Evolutionary conservation across 2,329 filamentous ascomycete genomes (phyloP).

Genomic region (Xylariaceae sp.): DNA sequence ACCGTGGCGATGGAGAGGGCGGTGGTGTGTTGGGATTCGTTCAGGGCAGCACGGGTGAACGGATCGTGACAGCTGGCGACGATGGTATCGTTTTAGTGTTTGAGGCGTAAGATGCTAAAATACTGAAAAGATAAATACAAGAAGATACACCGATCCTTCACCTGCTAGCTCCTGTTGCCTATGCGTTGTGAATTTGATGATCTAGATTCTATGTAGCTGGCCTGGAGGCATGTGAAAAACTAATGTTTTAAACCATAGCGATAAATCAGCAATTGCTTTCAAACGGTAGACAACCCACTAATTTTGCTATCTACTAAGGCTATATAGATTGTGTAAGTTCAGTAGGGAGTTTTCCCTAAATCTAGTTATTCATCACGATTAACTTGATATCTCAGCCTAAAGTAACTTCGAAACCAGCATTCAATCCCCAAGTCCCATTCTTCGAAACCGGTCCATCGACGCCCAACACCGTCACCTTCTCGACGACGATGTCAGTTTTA

Average conservation of each 20-base stretch:
- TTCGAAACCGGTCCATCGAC: conserved; percentile 12
- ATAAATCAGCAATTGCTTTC: not conserved
- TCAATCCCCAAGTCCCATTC: conserved; percentile 18
- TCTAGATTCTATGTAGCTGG: not conserved
- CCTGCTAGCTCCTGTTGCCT: not conserved
- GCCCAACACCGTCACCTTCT: conserved; percentile 19
- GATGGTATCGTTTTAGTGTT: conserved; percentile 68
- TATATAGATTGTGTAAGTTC: not conserved
- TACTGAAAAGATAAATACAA: not conserved
- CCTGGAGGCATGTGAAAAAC: no score
- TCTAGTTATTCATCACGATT: not conserved
- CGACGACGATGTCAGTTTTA: conserved; percentile 18
- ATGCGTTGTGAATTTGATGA: not conserved
- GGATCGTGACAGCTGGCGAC: conserved; percentile 85
- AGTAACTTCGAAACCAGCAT: conserved; percentile 18
- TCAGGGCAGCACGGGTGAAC: conserved; percentile 66
- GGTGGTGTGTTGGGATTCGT: conserved; percentile 90
- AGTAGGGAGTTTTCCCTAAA: not conserved
- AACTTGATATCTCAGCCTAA: not conserved
- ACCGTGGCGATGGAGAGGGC: conserved; percentile 75
- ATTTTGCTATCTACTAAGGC: not conserved
- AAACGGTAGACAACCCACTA: not conserved
- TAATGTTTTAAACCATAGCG: no score
- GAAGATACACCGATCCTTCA: not conserved
- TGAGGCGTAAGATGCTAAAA: conserved; percentile 41